Percentiles rank a stretch among this genome's conserved stretches.
Conservation (phyloP, 2,329 filamentous ascomycete species). For the Trichoderma sp. region DNA sequence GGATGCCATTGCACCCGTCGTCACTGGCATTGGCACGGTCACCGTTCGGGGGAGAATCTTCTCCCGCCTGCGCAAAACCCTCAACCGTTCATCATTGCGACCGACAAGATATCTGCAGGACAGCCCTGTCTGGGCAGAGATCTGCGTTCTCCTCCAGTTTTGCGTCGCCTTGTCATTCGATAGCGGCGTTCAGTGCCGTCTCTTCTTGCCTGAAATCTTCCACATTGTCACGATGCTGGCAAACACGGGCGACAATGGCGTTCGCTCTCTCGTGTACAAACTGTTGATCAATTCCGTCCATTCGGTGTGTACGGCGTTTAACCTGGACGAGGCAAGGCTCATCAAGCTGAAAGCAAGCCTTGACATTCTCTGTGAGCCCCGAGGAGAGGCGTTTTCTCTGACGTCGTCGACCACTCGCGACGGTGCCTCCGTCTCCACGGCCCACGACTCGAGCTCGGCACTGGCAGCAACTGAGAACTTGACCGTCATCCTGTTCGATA, state of each 20-base stretch:
- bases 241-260: slow-evolving; percentile 62
- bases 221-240: slow-evolving; percentile 72
- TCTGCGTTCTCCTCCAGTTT: slow-evolving; percentile 67
- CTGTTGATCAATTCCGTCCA: slow-evolving; percentile 69
- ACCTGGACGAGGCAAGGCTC: slow-evolving; percentile 60
- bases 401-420: slow-evolving; percentile 52
- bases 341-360: slow-evolving; percentile 59
- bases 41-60: slow-evolving; percentile 67
- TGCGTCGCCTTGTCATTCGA: slow-evolving; percentile 69
- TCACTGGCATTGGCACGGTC: slow-evolving; percentile 65
- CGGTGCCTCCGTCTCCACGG: slow-evolving; percentile 56
- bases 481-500: slow-evolving; percentile 63
- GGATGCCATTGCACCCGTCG: slow-evolving; percentile 63
- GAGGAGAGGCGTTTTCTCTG: slow-evolving; percentile 59
- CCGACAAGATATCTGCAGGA: slow-evolving; percentile 68
- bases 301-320: slow-evolving; percentile 67
- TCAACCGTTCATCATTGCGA: slow-evolving; percentile 67
- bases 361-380: slow-evolving; percentile 61
- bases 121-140: slow-evolving; percentile 69
- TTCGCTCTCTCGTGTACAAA: slow-evolving; percentile 62
- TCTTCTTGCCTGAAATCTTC: slow-evolving; percentile 70
- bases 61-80: slow-evolving; percentile 64
- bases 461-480: slow-evolving; percentile 62
- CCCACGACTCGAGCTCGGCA: slow-evolving; percentile 56
- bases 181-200: slow-evolving; percentile 66